phyloP scores from a whole-genome alignment of 2,329 filamentous ascomycete species.

The Aspergillus hiratsukae region DNA sequence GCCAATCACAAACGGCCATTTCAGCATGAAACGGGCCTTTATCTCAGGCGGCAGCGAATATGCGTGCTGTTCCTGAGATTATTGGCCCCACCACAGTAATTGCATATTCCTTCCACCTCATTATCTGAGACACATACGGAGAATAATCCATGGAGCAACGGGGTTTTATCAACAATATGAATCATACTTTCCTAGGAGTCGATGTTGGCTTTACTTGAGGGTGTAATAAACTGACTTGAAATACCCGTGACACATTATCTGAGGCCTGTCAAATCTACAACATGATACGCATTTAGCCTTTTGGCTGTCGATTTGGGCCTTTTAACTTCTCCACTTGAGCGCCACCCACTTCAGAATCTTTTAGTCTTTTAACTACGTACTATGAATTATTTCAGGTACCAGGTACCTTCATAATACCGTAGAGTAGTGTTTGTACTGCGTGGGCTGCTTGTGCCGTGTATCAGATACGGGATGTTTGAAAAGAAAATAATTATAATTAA shows the following conservation, averaged over 20 bases:
- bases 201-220: neutral
- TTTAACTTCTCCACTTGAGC: neutral
- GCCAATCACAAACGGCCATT: constrained; percentile 1
- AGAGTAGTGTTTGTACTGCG: neutral
- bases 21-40: constrained; percentile 9
- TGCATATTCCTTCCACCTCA: constrained; percentile 5
- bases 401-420: too few relatives aligned
- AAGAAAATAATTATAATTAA: neutral
- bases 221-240: neutral
- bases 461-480: neutral
- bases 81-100: constrained; percentile 4
- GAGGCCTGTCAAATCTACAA: neutral
- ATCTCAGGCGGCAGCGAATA: constrained; percentile 7
- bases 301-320: neutral
- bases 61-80: constrained; percentile 6
- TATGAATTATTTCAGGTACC: too few relatives aligned
- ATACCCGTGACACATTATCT: neutral
- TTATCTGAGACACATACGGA: neutral
- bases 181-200: neutral
- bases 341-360: neutral
- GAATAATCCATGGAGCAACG: neutral
- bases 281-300: neutral
- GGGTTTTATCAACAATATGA: too few relatives aligned
- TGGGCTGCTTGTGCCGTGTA: neutral
- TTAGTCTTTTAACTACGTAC: too few relatives aligned